phyloP scores from a whole-genome alignment of 2,329 filamentous ascomycete species.

The Trichoderma simmonsii region DNA sequence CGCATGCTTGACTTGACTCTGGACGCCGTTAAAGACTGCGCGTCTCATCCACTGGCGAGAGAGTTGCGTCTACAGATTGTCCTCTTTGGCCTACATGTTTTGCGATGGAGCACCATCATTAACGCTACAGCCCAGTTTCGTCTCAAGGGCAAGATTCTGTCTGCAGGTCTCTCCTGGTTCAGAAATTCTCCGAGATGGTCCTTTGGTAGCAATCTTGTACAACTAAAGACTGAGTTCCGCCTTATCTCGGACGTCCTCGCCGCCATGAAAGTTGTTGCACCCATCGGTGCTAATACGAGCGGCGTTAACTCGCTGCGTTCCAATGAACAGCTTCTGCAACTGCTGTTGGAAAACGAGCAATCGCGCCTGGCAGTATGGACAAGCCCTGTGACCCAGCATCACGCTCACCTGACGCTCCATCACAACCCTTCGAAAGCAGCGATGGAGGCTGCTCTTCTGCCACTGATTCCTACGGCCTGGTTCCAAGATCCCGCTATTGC shows the following conservation, averaged over 20 bases:
- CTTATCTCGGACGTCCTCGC: slow-evolving; percentile 71
- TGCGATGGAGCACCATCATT: slow-evolving; percentile 68
- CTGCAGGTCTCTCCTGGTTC: slow-evolving; percentile 88
- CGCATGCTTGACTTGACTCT: slow-evolving; percentile 78
- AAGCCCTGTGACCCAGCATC: slow-evolving; percentile 66
- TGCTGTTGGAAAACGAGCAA: slow-evolving; percentile 82
- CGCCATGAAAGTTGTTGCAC: slow-evolving; percentile 62
- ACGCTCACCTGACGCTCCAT: slow-evolving; percentile 36
- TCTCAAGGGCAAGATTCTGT: slow-evolving; percentile 84
- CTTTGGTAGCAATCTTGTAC: slow-evolving; percentile 88
- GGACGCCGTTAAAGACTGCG: slow-evolving; percentile 66
- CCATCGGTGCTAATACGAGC: slow-evolving; percentile 52
- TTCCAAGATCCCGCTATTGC: slow-evolving; percentile 78
- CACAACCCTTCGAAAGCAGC: slow-evolving; percentile 41
- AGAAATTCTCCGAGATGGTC: slow-evolving; percentile 81
- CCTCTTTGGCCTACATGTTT: slow-evolving; percentile 74
- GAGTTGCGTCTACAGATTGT: slow-evolving; percentile 91
- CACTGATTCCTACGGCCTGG: slow-evolving; percentile 81
- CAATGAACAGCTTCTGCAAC: slow-evolving; percentile 79
- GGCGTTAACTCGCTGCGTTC: slow-evolving; percentile 64
- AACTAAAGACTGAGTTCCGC: slow-evolving; percentile 88
- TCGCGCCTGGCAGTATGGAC: slow-evolving; percentile 85
- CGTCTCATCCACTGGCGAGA: slow-evolving; percentile 79
- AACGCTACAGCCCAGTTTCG: slow-evolving; percentile 67
- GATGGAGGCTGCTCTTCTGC: slow-evolving; percentile 49